phyloP scores from a whole-genome alignment of 208 protist species.

The Leishmania mexicana region DNA sequence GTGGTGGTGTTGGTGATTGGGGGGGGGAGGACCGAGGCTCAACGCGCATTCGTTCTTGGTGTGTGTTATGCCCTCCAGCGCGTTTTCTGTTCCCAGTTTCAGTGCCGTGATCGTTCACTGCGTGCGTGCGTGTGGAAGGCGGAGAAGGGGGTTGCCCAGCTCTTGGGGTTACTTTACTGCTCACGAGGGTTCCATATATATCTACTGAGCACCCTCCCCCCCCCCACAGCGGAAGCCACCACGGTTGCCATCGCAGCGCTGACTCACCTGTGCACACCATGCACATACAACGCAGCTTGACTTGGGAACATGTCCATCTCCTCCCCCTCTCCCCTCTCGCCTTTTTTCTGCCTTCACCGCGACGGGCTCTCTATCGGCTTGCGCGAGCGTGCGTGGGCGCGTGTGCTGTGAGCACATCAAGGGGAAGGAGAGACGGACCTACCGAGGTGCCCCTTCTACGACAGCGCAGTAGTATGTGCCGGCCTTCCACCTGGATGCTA shows the following conservation, averaged over 20 bases:
- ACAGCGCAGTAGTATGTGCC: not conserved
- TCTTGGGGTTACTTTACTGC: too few species aligned
- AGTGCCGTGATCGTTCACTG: not conserved
- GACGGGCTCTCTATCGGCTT: not conserved
- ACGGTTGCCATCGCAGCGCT: too few species aligned
- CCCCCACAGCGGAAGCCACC: too few species aligned
- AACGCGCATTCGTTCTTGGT: not conserved
- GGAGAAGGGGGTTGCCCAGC: not conserved
- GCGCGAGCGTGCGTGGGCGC: not conserved
- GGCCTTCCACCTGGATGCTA: not conserved
- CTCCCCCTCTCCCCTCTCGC: not conserved
- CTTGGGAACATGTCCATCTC: not conserved
- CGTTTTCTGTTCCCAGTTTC: not conserved
- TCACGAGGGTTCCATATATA: not conserved
- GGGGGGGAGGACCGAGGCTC: not conserved
- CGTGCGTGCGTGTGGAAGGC: not conserved
- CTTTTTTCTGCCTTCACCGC: not conserved
- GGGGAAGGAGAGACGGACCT: not conserved
- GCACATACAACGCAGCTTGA: not conserved
- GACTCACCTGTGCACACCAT: not conserved
- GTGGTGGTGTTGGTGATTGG: not conserved
- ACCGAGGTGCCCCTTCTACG: not conserved
- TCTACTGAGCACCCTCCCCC: not conserved
- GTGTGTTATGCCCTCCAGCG: not conserved
- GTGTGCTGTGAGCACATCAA: not conserved